Evolutionary conservation across 768 basidiomycete genomes (phyloP), one percentile per base, ranked within the genome.

Genomic region (Tylopilus sp.): DNA sequence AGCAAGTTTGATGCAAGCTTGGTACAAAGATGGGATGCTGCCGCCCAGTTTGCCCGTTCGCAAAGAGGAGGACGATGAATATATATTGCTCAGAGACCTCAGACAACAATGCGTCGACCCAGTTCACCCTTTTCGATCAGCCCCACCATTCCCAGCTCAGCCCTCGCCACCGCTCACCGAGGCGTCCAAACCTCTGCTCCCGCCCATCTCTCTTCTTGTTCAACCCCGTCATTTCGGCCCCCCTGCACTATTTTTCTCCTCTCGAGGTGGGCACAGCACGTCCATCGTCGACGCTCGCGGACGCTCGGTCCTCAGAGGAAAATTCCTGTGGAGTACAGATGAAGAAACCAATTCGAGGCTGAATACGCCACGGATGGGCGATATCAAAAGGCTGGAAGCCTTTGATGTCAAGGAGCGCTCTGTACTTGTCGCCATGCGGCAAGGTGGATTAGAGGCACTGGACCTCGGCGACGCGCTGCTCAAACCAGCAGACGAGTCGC

Each of bases 261-360:
- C 89, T 10, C 83, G 91, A n/a, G 91, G 91, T 20, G 91, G 91
- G 1, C 89, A 91, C 61, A 93, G 90, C 60, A 93, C 91, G 0
- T 76, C 87, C 5, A 89, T 93, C 47, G 91, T 93, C 17, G 91
- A 93, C 63, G 80, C 85, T n/a, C 80, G 89, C 18, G 91, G 91
- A 38, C 73, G 88, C 48, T 88, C 91, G 12, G 91, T 93, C 10
- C 76, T 93, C 11, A 88, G 91, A 57, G 85, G 85, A 31, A 80
- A 84, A 46, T 84, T 93, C 56, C 17, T 87, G 51, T 93, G 91
- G 91, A 91, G 84, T 51, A 64, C 74, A 1, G 88, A 91, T 44
- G 82, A 82, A 12, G 70, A 72, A 20, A 71, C 74, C 13, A 73
- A 75, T 20, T 60, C 71, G 3, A 73, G 69, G 39, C 38, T 51